Base-by-base conservation (phyloP, 1,284 basidiomycete genomes). In the Coniferiporia weirii region DNA sequence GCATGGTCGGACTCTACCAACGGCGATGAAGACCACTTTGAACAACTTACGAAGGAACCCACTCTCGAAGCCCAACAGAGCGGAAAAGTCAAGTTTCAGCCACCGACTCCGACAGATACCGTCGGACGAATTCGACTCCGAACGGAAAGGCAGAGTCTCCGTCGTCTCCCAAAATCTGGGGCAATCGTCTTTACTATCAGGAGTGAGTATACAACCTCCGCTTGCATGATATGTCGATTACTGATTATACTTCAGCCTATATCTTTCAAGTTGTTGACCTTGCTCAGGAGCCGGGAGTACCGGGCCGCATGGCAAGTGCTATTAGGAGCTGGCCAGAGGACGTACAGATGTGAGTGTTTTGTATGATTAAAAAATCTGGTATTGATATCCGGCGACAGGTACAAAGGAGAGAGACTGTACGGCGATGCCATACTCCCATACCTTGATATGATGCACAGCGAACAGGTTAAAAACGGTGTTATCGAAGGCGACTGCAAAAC, bases 121-220 rank as follows among this genome's bases (percentile, higher is more conserved):
- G 75, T 81, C 20, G 73, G 76, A 27, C 79, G 75, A 46, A 71
- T 91, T 47, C 79, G 81, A 10, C 71, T 90, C 57, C 76, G 91
- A 53, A 79, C 80, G 10, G 90, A 93, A 68, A 75, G 87, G 38
- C 89, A 92, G 72, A 88, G 85, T 9, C 72, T 93, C 54, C 76
- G 90, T 40, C 76, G 90, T 22, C 76, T 91, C 15, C 79, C 84
- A 1, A 73, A 76, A 9, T 84, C 79, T 22, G 89, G 89, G 1
- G 86, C 83, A 13, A 77, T 92, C 46, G 75, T 87, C n/a, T 93
- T 93, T 69, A 87, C 85, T 45, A 87, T 92, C 65, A 77, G 87
- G 15, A 87, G 57, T 59, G 22, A 54, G 57, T 53, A 19, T 2
- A 35, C 10, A 5, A 9, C 19, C 44, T 20, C 10, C 5, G 32